Base-by-base conservation (phyloP, 176 grass and related monocot genomes). In the Thinopyrum elongatum region DNA sequence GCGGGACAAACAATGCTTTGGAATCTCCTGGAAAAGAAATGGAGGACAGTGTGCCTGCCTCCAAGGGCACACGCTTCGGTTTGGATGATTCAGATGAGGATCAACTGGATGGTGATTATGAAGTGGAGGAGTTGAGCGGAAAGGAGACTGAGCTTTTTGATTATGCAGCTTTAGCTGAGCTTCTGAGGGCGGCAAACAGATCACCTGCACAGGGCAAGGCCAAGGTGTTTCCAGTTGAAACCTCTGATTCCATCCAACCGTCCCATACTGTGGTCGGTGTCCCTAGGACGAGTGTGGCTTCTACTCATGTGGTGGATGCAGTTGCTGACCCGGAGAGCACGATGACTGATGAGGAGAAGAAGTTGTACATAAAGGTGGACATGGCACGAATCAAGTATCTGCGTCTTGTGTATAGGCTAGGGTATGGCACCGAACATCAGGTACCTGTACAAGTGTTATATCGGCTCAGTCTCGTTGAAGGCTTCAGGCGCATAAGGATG, bases 261-360 rank as follows among this genome's bases (percentile, higher is more conserved):
- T 64, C 84, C 44, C 70, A 62, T 36, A 65, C 78, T 8, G 30
- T 47, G 68, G 9, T 73, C n/a, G 86, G 83, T 70, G 62, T 84
- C 72, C 74, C 74, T 15, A 85, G 38, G 11, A 34, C 70, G 42
- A 28, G 31, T 9, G 4, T 70, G 60, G 77, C 61, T 28, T 76
- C 80, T 74, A 27, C 70, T 71, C 77, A 80, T 77, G 89, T 73
- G 82, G 12, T 38, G 55, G 83, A 84, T 77, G 68, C 28, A 72
- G 26, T 10, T 89, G n/a, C 85, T 83, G 74, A 94, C 59, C 79
- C 78, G 38, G 86, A 89, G 29, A 91, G 70, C 71, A 62, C 76
- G 22, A 94, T 94, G 86, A 92, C 62, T 49, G 84, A 95, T 65
- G 91, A 95, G 29, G 89, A 92, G 75, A 98, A 88, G 82, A 98